These are phyloP conservation scores for Dendrobium officinale DNA, from an alignment of 106 monocot genomes.

Conservation along the genomic window DNA sequence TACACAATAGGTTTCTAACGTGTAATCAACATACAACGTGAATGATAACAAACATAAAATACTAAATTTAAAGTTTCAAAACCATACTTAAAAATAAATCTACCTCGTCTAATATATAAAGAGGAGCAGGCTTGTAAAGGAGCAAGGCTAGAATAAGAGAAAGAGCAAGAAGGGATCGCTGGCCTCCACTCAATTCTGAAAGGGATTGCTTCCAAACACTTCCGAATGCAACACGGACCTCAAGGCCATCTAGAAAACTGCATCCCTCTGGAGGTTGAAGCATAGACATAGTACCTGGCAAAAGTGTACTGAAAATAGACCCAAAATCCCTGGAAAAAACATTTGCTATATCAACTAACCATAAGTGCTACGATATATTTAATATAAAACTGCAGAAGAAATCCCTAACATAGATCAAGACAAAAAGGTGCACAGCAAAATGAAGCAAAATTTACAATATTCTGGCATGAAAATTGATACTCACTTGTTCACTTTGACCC, in stretches of 20 bases:
- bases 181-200: conserved; percentile 95
- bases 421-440: background rate
- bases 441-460: background rate
- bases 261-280: conserved; percentile 86
- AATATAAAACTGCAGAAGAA: background rate
- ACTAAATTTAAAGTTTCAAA: background rate
- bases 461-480: conserved; percentile 9
- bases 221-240: conserved; percentile 99
- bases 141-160: conserved; percentile 90
- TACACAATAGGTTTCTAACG: too few species aligned
- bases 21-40: background rate
- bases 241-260: conserved; percentile 90
- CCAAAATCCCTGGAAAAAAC: conserved; percentile 89
- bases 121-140: conserved; percentile 97
- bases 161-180: conserved; percentile 97
- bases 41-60: background rate
- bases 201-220: conserved; percentile 99
- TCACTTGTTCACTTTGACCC: conserved; percentile 98
- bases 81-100: background rate
- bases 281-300: conserved; percentile 94
- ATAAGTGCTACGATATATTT: background rate
- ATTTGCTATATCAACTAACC: background rate
- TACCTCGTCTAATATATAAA: conserved; percentile 99
- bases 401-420: background rate
- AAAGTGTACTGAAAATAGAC: conserved; percentile 88